phyloP scores from a whole-genome alignment of 495 filamentous ascomycete species.

The Arthonia radiata region DNA sequence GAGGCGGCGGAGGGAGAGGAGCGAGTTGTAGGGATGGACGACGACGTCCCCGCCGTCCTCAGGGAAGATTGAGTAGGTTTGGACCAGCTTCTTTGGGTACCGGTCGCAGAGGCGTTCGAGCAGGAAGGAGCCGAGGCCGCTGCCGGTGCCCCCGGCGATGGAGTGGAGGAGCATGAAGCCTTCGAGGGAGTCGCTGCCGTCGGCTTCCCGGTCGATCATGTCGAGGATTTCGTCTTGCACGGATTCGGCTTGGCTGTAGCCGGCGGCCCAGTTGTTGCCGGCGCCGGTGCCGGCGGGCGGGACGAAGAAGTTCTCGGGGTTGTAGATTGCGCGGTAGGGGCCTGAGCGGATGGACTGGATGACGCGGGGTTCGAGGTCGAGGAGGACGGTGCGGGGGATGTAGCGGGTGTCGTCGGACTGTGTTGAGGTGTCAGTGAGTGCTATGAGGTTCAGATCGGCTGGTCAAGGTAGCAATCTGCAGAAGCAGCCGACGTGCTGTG shows the following conservation, averaged over 20 bases:
- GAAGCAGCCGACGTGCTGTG: neutral
- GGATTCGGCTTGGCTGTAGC: constrained; percentile 71
- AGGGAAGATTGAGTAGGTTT: constrained; percentile 96
- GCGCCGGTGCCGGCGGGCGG: constrained; percentile 78
- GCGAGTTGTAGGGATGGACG: constrained; percentile 92
- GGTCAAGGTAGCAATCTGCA: too few relatives aligned
- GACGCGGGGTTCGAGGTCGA: constrained; percentile 84
- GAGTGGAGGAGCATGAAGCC: constrained; percentile 98
- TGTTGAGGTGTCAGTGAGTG: constrained; percentile 1
- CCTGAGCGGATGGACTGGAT: constrained; percentile 81
- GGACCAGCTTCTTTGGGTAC: constrained; percentile 95
- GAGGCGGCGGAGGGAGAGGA: constrained; percentile 71
- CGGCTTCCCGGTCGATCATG: constrained; percentile 97
- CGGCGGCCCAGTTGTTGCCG: constrained; percentile 94
- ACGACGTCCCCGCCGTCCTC: constrained; percentile 75
- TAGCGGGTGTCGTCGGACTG: constrained; percentile 89
- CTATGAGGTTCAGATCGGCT: too few relatives aligned
- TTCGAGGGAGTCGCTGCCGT: constrained; percentile 91
- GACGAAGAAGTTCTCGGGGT: constrained; percentile 94
- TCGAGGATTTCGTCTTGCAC: constrained; percentile 96
- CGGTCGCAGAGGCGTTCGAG: constrained; percentile 93
- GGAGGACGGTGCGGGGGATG: constrained; percentile 83
- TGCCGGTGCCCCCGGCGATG: constrained; percentile 90
- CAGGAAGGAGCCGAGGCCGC: constrained; percentile 78
- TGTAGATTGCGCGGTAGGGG: constrained; percentile 93